Conservation (phyloP, 495 filamentous ascomycete genomes). For the Penicillium turbatum region DNA sequence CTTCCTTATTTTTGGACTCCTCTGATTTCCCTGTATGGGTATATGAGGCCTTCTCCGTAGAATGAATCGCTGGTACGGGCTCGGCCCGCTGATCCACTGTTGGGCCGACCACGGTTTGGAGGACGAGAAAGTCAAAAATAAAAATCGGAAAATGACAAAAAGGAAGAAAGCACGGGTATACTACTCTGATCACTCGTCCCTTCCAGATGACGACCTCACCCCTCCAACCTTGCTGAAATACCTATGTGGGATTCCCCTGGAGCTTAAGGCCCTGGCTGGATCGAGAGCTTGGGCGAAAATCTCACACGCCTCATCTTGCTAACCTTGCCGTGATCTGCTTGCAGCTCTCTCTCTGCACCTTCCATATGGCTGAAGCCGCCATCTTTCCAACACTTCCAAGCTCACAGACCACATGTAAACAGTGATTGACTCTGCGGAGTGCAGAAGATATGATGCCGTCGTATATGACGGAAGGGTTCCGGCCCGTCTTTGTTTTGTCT, state of each 20-base stretch:
- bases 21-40: neutral
- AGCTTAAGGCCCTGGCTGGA: neutral
- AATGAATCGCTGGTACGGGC: constrained; percentile 17
- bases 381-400: constrained; percentile 19
- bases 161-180: constrained; percentile 19
- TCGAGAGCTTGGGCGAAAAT: neutral
- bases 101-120: constrained; percentile 8
- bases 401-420: constrained; percentile 8
- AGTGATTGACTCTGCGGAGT: constrained; percentile 3
- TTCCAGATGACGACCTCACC: constrained; percentile 20
- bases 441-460: constrained; percentile 4
- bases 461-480: neutral
- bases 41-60: neutral
- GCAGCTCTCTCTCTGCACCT: constrained; percentile 2
- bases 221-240: neutral
- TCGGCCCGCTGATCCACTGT: constrained; percentile 29
- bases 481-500: neutral
- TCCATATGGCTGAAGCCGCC: constrained; percentile 16
- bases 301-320: neutral
- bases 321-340: constrained; percentile 1
- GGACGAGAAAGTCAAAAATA: constrained; percentile 10
- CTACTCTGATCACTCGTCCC: constrained; percentile 26
- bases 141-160: constrained; percentile 11
- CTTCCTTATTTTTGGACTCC: neutral
- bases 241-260: neutral